Percentiles rank a stretch among this genome's conserved stretches.
Evolutionary conservation across 306 rosid genomes (phyloP).

Genomic region (Prunus campanulata): DNA sequence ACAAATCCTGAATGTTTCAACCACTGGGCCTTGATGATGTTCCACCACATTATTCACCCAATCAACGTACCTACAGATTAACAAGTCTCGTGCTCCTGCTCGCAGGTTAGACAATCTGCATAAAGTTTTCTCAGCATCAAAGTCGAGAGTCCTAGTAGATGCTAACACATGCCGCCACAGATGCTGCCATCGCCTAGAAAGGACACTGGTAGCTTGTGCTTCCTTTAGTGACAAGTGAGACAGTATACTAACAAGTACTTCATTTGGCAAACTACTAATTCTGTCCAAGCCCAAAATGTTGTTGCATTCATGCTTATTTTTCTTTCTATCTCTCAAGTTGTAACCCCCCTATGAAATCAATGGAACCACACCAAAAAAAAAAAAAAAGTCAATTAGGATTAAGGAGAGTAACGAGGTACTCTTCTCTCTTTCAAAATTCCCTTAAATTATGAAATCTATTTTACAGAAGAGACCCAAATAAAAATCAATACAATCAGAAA

Average conservation of each 20-base stretch:
- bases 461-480: neutral
- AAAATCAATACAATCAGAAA: neutral
- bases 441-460: neutral
- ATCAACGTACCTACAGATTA: neutral
- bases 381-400: neutral
- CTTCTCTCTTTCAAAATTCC: neutral
- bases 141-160: neutral
- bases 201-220: neutral
- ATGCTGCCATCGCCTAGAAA: constrained; percentile 1
- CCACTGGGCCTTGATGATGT: neutral
- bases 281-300: neutral
- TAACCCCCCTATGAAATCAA: neutral
- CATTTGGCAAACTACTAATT: neutral
- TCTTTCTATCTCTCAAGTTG: neutral
- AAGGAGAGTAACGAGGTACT: neutral
- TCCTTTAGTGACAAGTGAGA: constrained; percentile 1
- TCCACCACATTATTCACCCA: neutral
- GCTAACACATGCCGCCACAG: neutral
- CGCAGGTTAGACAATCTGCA: neutral
- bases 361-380: too few species aligned
- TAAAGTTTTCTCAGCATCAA: neutral
- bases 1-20: constrained; percentile 8
- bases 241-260: neutral
- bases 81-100: neutral
- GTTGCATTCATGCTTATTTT: neutral